Evolutionary conservation across 345 rosid species (phyloP).

Genomic region (Noccaea caerulescens): DNA sequence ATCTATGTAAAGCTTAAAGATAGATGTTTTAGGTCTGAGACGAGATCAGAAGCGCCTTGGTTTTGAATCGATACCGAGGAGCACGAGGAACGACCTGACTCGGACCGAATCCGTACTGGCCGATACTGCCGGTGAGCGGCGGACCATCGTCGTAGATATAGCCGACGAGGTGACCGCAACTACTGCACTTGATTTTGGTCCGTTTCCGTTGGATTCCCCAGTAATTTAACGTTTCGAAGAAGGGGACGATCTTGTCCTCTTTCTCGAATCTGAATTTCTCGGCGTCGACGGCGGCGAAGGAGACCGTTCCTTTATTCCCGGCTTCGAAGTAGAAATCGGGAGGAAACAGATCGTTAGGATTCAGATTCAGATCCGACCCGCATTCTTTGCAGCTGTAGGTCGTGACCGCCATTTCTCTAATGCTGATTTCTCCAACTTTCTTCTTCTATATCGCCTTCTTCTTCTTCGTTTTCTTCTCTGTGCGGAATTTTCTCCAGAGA

Average conservation of each 20-base stretch:
- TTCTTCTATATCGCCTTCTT: constrained; percentile 13
- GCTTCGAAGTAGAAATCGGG: constrained; percentile 88
- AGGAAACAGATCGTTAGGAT: constrained; percentile 61
- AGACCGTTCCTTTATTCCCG: constrained; percentile 80
- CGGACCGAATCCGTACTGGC: constrained; percentile 81
- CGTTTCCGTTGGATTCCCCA: constrained; percentile 87
- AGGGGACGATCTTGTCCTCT: constrained; percentile 83
- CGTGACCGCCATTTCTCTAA: constrained; percentile 51
- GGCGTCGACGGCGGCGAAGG: constrained; percentile 72
- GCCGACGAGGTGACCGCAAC: constrained; percentile 64
- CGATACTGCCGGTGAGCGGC: constrained; percentile 62
- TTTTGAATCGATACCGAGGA: constrained; percentile 76
- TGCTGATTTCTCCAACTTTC: not conserved
- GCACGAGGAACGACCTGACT: constrained; percentile 85
- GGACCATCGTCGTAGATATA: constrained; percentile 88
- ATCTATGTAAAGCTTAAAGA: constrained; percentile 4
- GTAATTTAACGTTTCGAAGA: constrained; percentile 81
- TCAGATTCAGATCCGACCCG: constrained; percentile 69
- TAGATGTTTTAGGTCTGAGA: constrained; percentile 55
- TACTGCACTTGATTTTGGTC: constrained; percentile 69
- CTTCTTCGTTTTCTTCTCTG: constrained; percentile 22
- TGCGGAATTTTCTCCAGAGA: constrained; percentile 24
- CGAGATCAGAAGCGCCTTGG: constrained; percentile 61
- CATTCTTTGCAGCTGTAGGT: constrained; percentile 77
- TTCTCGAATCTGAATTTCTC: constrained; percentile 70